Base-by-base conservation (phyloP, 2,329 filamentous ascomycete genomes). In the Neocucurbitaria cava region DNA sequence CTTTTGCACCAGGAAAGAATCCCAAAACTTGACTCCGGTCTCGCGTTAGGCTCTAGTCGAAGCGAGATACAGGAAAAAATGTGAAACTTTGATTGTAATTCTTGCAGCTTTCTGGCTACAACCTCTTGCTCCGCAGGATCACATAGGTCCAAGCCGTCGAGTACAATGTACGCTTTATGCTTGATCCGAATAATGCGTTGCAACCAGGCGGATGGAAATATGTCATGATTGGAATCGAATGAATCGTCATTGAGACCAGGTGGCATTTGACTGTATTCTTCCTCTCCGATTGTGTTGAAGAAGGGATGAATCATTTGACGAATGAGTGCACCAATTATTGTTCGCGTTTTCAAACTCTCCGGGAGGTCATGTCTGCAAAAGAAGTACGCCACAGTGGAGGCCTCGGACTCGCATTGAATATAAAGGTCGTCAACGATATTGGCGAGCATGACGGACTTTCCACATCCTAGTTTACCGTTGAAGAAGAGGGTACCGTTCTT, bases 391-490 rank as follows among this genome's bases (percentile, higher is more conserved):
- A 68, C 56, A 9, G 41, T 9, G 24, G 31, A 11, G 5, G 38
- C 5, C 6, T 58, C 28, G 1, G 49, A 47, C 11, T 33, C 15
- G 4, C 40, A 38, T n/a, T 28, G 39, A 17, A 64, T 9, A 33
- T 31, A 52, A 2, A 70, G 54, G 24, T 69, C 58, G 15, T 69
- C 62, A 2, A 81, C 69, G 0, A 81, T 71, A 49, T 80, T 81
- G 1, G 79, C 78, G 10, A 81, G 43, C 8, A 77, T 46, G 2
- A 81, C 78, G 0, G 79, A 79, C 52, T 81, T 81, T 0, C 79
- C 79, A 0, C 74, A 76, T 3, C 79, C 79, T 1, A 81, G 64
- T 39, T 76, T 79, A 3, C 78, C 78, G 8, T 46, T 67, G 31
- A 65, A 75, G 0, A 79, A 1, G 0, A 81, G 55, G 0, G 76